These are phyloP conservation scores for Colletotrichum karsti DNA, from an alignment of 2,329 filamentous ascomycete species.

Conservation along the genomic window DNA sequence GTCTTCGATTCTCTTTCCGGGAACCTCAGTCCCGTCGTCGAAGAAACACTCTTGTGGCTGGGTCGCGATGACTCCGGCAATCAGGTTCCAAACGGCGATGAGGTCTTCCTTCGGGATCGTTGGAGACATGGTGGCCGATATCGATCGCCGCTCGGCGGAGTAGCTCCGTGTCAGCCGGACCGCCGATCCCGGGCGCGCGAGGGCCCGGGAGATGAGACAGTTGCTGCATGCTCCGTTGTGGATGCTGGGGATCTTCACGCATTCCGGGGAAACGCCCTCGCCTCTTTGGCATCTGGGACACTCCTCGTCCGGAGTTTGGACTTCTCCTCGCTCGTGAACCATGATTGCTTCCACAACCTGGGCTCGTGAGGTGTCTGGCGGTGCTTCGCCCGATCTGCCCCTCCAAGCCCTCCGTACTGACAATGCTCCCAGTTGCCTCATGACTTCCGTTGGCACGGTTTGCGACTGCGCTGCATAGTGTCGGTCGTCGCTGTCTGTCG, in stretches of 20 bases:
- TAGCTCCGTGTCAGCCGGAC: slow-evolving; percentile 19
- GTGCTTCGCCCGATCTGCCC: neutral
- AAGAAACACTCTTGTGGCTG: slow-evolving; percentile 95
- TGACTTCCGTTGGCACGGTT: neutral
- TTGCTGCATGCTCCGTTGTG: slow-evolving; percentile 34
- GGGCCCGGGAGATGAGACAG: slow-evolving; percentile 32
- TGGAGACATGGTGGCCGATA: slow-evolving; percentile 28
- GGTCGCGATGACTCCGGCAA: slow-evolving; percentile 86
- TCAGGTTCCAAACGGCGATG: slow-evolving; percentile 37
- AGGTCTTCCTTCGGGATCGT: slow-evolving; percentile 33
- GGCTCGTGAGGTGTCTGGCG: neutral
- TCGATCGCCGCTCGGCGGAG: slow-evolving; percentile 19
- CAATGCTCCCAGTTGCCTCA: neutral
- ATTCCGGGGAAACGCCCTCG: slow-evolving; percentile 34
- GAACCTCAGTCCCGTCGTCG: slow-evolving; percentile 54
- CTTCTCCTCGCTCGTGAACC: slow-evolving; percentile 35
- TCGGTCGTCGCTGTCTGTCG: neutral
- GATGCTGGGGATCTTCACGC: slow-evolving; percentile 32
- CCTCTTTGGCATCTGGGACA: slow-evolving; percentile 34
- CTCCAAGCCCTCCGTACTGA: slow-evolving; percentile 15
- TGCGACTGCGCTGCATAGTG: neutral
- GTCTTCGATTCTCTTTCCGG: slow-evolving; percentile 35
- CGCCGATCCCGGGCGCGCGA: neutral
- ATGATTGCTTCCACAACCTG: slow-evolving; percentile 34
- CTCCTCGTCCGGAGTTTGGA: slow-evolving; percentile 26